Percentiles rank a stretch among this genome's conserved stretches.
phyloP scores from a whole-genome alignment of 805 yeast species.

The Kodamaea leandrae region DNA sequence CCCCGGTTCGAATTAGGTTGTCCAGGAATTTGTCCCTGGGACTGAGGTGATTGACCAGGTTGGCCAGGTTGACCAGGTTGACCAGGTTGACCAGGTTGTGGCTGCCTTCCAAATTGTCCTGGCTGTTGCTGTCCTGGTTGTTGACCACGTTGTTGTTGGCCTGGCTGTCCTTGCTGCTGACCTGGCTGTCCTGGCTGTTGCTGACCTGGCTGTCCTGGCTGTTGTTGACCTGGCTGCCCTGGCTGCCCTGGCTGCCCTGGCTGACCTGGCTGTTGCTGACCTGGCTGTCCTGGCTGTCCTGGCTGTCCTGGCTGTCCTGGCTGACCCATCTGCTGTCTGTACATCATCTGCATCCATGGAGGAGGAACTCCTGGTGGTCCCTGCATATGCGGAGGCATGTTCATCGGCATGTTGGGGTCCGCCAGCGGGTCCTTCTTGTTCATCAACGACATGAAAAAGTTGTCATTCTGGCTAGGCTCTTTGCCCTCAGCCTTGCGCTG shows the following conservation, averaged over 20 bases:
- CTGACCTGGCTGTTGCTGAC: constrained; percentile 5
- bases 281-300: constrained; percentile 5
- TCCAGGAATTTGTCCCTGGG: constrained; percentile 5
- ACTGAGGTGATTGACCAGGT: constrained; percentile 6
- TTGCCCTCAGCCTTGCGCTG: constrained; percentile 11
- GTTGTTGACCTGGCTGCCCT: constrained; percentile 2
- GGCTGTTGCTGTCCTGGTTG: constrained; percentile 8
- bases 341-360: constrained; percentile 8
- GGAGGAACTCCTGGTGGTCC: constrained; percentile 8
- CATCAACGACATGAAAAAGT: constrained; percentile 46
- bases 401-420: constrained; percentile 7
- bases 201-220: background rate
- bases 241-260: constrained; percentile 3
- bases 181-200: constrained; percentile 3
- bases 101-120: constrained; percentile 11
- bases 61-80: constrained; percentile 11
- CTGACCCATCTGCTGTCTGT: constrained; percentile 8
- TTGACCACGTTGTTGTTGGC: constrained; percentile 7
- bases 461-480: constrained; percentile 8
- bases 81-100: constrained; percentile 1
- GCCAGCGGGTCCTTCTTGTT: constrained; percentile 27
- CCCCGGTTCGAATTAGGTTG: constrained; percentile 3
- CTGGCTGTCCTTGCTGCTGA: constrained; percentile 6
- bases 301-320: constrained; percentile 14
- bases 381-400: constrained; percentile 9